Percentiles rank a stretch among this genome's conserved stretches.
Evolutionary conservation across 139 green algal species (phyloP).

Genomic region (Spirogloea muscicola): DNA sequence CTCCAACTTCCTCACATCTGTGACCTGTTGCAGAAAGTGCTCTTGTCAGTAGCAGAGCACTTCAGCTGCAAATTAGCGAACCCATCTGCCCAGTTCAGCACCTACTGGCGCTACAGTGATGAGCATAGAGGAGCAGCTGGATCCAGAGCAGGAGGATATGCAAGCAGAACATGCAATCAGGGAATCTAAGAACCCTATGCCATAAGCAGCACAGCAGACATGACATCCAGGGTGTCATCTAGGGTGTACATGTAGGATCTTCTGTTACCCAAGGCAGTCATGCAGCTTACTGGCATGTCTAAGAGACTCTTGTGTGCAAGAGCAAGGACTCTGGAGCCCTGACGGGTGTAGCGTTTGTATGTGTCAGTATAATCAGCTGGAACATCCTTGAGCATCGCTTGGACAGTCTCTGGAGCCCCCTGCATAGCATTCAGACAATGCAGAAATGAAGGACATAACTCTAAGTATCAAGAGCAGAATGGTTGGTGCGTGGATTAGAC

Average conservation of each 20-base stretch:
- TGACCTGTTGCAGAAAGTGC: slow-evolving; percentile 17
- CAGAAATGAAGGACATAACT: no score
- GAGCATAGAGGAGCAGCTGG: no score
- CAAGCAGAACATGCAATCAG: no score
- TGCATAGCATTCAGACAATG: no score
- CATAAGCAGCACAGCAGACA: slow-evolving; percentile 2
- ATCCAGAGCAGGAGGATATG: no score
- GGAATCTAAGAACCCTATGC: no score
- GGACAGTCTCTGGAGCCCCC: slow-evolving; percentile 79
- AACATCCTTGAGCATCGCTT: slow-evolving; percentile 32
- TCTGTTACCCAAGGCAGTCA: not conserved
- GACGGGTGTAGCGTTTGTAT: slow-evolving; percentile 79
- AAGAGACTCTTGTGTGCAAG: slow-evolving; percentile 71
- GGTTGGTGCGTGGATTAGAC: no score
- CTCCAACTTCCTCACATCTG: slow-evolving; percentile 19
- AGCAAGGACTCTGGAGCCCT: slow-evolving; percentile 87
- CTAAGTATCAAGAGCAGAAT: no score
- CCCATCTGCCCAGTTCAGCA: no score
- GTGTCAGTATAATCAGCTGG: slow-evolving; percentile 70
- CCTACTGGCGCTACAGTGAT: no score
- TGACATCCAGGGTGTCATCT: no score
- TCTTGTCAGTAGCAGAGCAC: not conserved
- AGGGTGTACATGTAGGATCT: no score
- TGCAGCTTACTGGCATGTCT: slow-evolving; percentile 20
- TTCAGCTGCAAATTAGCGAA: not conserved